Conservation (phyloP, 768 basidiomycete species). For the Epithele typhae region DNA sequence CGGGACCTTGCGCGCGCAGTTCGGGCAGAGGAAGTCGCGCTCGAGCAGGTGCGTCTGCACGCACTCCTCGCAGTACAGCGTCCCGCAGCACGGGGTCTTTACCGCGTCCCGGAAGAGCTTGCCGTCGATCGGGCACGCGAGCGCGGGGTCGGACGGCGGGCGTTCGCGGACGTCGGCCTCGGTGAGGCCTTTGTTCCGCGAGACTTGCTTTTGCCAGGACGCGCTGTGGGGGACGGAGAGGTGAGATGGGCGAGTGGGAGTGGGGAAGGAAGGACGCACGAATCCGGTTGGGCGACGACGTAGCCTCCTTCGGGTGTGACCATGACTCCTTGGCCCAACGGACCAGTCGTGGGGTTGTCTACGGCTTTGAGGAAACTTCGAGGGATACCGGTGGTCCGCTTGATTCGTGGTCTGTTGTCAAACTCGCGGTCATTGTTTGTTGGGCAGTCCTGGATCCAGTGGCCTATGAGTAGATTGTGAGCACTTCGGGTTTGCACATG, state of each 20-base stretch:
- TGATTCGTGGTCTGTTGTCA: constrained; percentile 92
- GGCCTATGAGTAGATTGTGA: constrained; percentile 56
- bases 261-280: constrained; percentile 49
- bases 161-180: constrained; percentile 88
- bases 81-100: constrained; percentile 92
- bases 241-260: background rate
- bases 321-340: constrained; percentile 87
- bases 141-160: constrained; percentile 68
- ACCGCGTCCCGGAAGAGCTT: constrained; percentile 93
- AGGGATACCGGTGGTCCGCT: constrained; percentile 97
- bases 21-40: constrained; percentile 91
- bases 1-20: constrained; percentile 82
- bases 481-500: too few relatives aligned
- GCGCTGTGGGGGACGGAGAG: constrained; percentile 46
- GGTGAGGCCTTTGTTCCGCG: constrained; percentile 74
- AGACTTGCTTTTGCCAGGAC: constrained; percentile 92
- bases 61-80: constrained; percentile 93
- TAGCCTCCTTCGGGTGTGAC: constrained; percentile 98
- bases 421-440: constrained; percentile 95
- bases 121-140: constrained; percentile 89
- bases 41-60: constrained; percentile 92
- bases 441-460: constrained; percentile 99
- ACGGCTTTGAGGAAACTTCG: constrained; percentile 96
- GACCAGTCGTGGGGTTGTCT: constrained; percentile 73
- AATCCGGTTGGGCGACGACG: constrained; percentile 94